Base-by-base conservation (phyloP, 805 yeast genomes). In the Pachysolen tannophilus region DNA sequence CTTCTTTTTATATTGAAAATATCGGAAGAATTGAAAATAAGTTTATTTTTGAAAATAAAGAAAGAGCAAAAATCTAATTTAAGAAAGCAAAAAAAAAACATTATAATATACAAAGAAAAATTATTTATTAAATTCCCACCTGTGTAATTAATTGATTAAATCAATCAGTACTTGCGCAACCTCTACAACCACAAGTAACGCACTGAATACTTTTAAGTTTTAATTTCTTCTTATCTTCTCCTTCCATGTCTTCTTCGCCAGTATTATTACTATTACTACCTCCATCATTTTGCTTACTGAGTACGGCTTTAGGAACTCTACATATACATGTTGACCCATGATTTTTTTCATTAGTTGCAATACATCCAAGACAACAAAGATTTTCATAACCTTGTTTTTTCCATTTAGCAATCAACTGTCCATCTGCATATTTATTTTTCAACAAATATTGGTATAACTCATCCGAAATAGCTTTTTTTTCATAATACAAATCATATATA, bases 161-260 rank as follows among this genome's bases (percentile, higher is more conserved):
- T 56, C 50, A 83, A 50, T 82, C 92, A 14, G 75, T 67, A 48
- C 87, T 80, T 2, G 90, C 73, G 52, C 95, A 85, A 5, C 95
- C 95, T 41, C 68, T 61, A 48, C 95, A 85, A 0, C 95, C 95
- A 62, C 95, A 85, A 20, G 78, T 82, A 5, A 80, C 67, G 53
- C 94, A 85, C 44, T 78, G 70, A 10, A 70, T 61, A 40, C 63
- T 62, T 24, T 58, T 54, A 6, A 48, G 44, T 5, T 48, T 33
- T 28, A 33, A 24, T 7, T 40, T 50, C 6, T 39, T 41, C 28
- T 42, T 47, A 11, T 42, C 50, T 3, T 48, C 55, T 4, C 56
- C 44, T 55, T 25, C 41, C 38, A 33, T 48, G 39, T 19, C 54
- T 48, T 20, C 13, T 4, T 6, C 24, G n/a, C n/a, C n/a, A n/a